Evolutionary conservation across 2,329 filamentous ascomycete species (phyloP).

Genomic region (Fusarium torulosum): DNA sequence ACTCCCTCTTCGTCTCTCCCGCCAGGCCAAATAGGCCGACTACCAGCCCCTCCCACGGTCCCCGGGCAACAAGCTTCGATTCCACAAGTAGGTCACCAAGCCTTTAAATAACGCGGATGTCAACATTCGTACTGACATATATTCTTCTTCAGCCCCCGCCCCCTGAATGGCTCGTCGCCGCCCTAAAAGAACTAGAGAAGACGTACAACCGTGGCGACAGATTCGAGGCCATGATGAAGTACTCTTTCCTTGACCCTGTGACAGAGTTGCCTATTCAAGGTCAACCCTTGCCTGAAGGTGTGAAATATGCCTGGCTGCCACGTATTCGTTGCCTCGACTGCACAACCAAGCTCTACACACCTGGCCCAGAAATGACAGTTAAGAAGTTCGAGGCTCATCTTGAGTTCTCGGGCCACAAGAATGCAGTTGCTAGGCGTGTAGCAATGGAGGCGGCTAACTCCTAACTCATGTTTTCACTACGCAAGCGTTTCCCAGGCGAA

Average conservation of each 20-base stretch:
- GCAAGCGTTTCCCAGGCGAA: constrained; percentile 4
- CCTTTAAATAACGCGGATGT: constrained; percentile 11
- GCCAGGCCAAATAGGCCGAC: constrained; percentile 71
- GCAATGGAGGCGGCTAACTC: constrained; percentile 42
- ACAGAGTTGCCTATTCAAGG: constrained; percentile 75
- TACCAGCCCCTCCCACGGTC: constrained; percentile 74
- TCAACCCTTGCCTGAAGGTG: constrained; percentile 68
- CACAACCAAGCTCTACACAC: constrained; percentile 92
- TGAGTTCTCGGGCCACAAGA: constrained; percentile 83
- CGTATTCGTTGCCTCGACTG: constrained; percentile 94
- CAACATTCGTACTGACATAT: constrained; percentile 36
- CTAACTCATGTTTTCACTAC: constrained; percentile 5
- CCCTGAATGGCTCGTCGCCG: constrained; percentile 84
- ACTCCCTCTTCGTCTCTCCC: constrained; percentile 57
- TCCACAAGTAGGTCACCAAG: constrained; percentile 68
- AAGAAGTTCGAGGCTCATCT: constrained; percentile 95
- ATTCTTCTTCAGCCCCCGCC: constrained; percentile 74
- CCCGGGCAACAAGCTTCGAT: constrained; percentile 66
- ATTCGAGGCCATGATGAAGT: constrained; percentile 93
- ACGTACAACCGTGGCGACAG: constrained; percentile 79
- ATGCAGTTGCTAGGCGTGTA: constrained; percentile 66
- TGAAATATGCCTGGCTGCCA: constrained; percentile 86
- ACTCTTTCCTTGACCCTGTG: constrained; percentile 80
- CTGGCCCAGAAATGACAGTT: constrained; percentile 85
- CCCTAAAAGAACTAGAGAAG: constrained; percentile 77